Percentiles rank a stretch among this genome's conserved stretches.
These are phyloP conservation scores for Alnus rubra DNA, from an alignment of 306 rosid species.

Conservation along the genomic window DNA sequence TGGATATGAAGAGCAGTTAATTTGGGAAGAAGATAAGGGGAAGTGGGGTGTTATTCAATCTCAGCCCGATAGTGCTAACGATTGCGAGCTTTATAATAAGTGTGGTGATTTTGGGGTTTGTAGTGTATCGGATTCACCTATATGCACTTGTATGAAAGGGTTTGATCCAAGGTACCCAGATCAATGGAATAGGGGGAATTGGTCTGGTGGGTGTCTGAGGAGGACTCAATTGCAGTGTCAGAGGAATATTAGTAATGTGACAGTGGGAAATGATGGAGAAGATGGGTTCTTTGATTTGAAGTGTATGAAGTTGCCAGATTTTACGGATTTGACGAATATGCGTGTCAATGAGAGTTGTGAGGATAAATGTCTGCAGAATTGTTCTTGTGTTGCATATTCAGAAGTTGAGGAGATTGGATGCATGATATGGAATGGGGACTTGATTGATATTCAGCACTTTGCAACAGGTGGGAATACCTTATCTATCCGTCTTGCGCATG, in stretches of 20 bases:
- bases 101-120: slow-evolving; percentile 44
- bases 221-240: slow-evolving; percentile 41
- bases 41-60: slow-evolving; percentile 39
- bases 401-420: slow-evolving; percentile 66
- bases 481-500: slow-evolving; percentile 37
- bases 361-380: slow-evolving; percentile 38
- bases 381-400: slow-evolving; percentile 64
- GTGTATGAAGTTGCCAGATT: slow-evolving; percentile 88
- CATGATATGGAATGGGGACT: slow-evolving; percentile 52
- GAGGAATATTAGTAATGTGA: slow-evolving; percentile 11
- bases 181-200: slow-evolving; percentile 40
- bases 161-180: slow-evolving; percentile 38
- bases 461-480: slow-evolving; percentile 43
- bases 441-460: slow-evolving; percentile 55
- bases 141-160: slow-evolving; percentile 62
- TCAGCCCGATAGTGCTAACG: slow-evolving; percentile 35
- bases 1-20: slow-evolving; percentile 51
- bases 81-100: slow-evolving; percentile 63
- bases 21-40: slow-evolving; percentile 38
- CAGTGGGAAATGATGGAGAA: too few relatives aligned
- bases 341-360: slow-evolving; percentile 27
- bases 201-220: slow-evolving; percentile 71
- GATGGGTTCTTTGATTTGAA: too few relatives aligned
- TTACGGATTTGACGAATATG: slow-evolving; percentile 21
- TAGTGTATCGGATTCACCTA: slow-evolving; percentile 17